phyloP scores from a whole-genome alignment of 805 yeast species.

The Teunomyces gatunensis region DNA sequence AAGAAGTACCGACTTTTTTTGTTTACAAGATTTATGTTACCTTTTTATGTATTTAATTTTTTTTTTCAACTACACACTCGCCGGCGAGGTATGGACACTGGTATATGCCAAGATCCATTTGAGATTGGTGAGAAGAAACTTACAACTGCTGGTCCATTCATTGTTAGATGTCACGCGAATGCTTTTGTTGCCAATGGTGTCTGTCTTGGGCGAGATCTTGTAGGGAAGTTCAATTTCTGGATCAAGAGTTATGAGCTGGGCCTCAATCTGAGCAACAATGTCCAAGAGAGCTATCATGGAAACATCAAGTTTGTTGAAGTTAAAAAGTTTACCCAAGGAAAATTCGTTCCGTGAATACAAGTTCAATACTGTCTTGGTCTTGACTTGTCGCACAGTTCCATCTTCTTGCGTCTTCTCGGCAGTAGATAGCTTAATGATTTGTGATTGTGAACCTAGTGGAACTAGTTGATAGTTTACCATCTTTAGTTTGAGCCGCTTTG shows the following conservation, averaged over 20 bases:
- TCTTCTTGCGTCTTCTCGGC: constrained; percentile 2
- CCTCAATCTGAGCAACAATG: constrained; percentile 52
- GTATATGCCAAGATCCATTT: constrained; percentile 85
- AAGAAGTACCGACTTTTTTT: background rate
- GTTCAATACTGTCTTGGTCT: constrained; percentile 46
- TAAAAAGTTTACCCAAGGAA: constrained; percentile 65
- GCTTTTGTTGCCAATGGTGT: constrained; percentile 72
- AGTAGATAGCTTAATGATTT: constrained; percentile 55
- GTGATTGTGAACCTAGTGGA: constrained; percentile 84
- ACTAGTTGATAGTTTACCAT: constrained; percentile 60
- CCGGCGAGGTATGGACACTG: constrained; percentile 26
- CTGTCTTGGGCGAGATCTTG: constrained; percentile 52
- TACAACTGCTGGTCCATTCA: constrained; percentile 90
- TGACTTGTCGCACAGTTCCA: constrained; percentile 6
- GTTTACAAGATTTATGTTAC: background rate
- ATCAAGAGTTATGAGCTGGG: constrained; percentile 45
- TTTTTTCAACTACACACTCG: background rate
- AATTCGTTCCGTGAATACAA: constrained; percentile 70
- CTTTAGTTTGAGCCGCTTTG: constrained; percentile 52
- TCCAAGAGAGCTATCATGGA: constrained; percentile 79
- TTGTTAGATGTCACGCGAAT: constrained; percentile 70
- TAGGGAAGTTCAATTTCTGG: constrained; percentile 68
- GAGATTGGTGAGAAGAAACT: constrained; percentile 67
- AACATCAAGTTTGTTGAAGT: constrained; percentile 72
- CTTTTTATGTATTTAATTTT: background rate